A percentile compares a stretch with the other conserved stretches of the same genome.
These are phyloP conservation scores for Porphyrellus cyaneotinctus DNA, from an alignment of 768 basidiomycete genomes.

Conservation along the genomic window DNA sequence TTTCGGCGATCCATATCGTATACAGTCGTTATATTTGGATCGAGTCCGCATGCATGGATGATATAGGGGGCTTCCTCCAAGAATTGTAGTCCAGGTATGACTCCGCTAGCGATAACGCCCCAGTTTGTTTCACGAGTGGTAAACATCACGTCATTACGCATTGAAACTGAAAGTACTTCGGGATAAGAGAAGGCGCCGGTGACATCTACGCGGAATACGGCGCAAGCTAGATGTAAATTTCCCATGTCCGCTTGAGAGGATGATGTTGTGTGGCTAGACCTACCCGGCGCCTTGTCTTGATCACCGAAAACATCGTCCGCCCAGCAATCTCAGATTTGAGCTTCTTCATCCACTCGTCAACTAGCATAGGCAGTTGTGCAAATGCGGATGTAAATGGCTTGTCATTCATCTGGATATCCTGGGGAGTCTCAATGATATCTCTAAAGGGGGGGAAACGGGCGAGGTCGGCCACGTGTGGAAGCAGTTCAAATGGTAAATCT, in stretches of 20 bases:
- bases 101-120: too few species aligned
- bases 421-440: not conserved
- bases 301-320: not conserved
- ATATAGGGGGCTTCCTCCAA: constrained; percentile 7
- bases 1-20: constrained; percentile 14
- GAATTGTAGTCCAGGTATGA: not conserved
- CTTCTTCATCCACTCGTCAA: constrained; percentile 4
- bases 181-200: not conserved
- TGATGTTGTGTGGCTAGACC: not conserved
- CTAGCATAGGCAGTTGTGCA: constrained; percentile 3
- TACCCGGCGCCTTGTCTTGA: not conserved
- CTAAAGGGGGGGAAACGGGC: not conserved
- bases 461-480: not conserved
- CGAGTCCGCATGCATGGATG: constrained; percentile 6
- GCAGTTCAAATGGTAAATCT: not conserved
- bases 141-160: not conserved
- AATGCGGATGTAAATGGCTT: constrained; percentile 5
- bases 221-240: constrained; percentile 6
- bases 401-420: not conserved
- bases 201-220: not conserved
- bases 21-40: constrained; percentile 3
- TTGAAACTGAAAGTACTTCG: not conserved
- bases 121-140: too few species aligned
- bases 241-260: too few species aligned
- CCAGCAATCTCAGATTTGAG: constrained; percentile 6